A percentile compares a stretch with the other conserved stretches of the same genome.
phyloP scores from a whole-genome alignment of 106 monocot genomes.

The Dioscorea dumetorum region DNA sequence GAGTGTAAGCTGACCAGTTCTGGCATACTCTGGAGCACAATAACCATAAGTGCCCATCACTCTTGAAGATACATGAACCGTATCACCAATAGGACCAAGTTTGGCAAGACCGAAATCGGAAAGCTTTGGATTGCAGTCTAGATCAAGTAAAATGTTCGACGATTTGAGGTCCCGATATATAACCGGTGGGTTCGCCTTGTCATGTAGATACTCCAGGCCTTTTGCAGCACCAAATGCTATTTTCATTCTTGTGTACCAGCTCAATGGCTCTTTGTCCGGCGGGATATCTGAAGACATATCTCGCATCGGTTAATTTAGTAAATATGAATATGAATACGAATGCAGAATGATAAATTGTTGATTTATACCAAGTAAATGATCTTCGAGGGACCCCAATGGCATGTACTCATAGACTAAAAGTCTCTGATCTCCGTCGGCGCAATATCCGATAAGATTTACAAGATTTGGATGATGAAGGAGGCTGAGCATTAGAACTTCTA shows the following conservation, averaged over 20 bases:
- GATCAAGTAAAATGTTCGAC: conserved; percentile 53
- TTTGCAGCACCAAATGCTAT: conserved; percentile 50
- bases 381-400: conserved; percentile 33
- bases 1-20: conserved; percentile 29
- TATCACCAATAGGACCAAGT: conserved; percentile 36
- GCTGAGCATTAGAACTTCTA: conserved; percentile 57
- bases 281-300: conserved; percentile 13
- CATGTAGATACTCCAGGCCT: conserved; percentile 63
- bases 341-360: neutral
- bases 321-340: no score
- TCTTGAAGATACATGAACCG: conserved; percentile 19
- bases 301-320: neutral
- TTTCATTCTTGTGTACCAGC: conserved; percentile 51
- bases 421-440: conserved; percentile 63
- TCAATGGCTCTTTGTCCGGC: conserved; percentile 22
- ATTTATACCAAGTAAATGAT: conserved; percentile 32
- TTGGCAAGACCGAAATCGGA: conserved; percentile 61
- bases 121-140: conserved; percentile 37
- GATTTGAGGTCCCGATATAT: conserved; percentile 60
- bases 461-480: conserved; percentile 55
- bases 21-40: conserved; percentile 57
- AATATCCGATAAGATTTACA: conserved; percentile 56
- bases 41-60: conserved; percentile 66
- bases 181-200: conserved; percentile 56
- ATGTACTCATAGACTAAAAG: conserved; percentile 59